These are phyloP conservation scores for Colletotrichum abscissum DNA, from an alignment of 2,329 filamentous ascomycete species.

Conservation along the genomic window DNA sequence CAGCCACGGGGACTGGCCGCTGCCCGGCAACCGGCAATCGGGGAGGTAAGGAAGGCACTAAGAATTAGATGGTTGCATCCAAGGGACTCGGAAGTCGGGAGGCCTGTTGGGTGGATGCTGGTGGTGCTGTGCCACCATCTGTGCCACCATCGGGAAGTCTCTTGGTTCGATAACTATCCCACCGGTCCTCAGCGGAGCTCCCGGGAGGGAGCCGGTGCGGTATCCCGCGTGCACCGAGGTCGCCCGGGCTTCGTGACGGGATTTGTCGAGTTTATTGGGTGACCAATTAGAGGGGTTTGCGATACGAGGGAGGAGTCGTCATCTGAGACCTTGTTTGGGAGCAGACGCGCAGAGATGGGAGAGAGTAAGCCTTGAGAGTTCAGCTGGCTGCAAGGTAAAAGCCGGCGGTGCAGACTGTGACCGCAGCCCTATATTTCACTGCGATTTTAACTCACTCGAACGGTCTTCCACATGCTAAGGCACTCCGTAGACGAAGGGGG, in stretches of 20 bases:
- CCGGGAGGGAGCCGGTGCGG: background rate
- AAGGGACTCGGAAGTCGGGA: background rate
- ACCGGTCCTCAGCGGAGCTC: background rate
- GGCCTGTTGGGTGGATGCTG: background rate
- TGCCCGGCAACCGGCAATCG: constrained; percentile 19
- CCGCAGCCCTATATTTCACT: no score
- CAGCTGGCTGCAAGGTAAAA: background rate
- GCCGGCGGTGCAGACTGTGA: background rate
- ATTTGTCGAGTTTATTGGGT: background rate
- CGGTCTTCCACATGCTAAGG: background rate
- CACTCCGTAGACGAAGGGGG: no score
- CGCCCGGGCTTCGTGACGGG: background rate
- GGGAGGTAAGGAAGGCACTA: background rate
- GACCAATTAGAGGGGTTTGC: background rate
- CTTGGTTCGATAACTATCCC: background rate
- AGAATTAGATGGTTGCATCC: background rate
- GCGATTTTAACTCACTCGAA: background rate
- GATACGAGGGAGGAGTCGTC: background rate
- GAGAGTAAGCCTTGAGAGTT: background rate
- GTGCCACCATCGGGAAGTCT: constrained; percentile 6
- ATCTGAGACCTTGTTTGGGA: background rate
- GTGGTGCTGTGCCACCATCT: constrained; percentile 16
- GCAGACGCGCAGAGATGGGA: no score
- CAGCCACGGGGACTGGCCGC: constrained; percentile 3
- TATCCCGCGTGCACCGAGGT: background rate